Percentiles rank a stretch among this genome's conserved stretches.
Evolutionary conservation across 208 protist species (phyloP).

Genomic region (Phytomonas francai): DNA sequence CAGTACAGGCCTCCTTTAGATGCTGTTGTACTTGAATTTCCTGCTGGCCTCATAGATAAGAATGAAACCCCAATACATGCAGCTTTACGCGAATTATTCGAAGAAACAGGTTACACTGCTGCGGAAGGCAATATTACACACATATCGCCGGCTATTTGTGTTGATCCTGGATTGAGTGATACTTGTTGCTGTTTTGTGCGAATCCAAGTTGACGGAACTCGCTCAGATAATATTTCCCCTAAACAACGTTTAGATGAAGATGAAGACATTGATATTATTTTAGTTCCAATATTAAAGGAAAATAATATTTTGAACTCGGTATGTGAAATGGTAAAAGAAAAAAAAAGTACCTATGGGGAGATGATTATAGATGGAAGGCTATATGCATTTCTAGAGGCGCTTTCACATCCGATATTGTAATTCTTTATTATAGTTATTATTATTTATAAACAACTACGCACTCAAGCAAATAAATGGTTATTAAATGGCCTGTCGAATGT

Average conservation of each 20-base stretch:
- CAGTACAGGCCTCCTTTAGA: slow-evolving; percentile 81
- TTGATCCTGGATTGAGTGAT: slow-evolving; percentile 65
- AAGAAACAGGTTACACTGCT: slow-evolving; percentile 77
- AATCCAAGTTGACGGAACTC: slow-evolving; percentile 39
- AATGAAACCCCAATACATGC: slow-evolving; percentile 39
- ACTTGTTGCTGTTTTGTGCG: slow-evolving; percentile 57
- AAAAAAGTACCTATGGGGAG: slow-evolving; percentile 16
- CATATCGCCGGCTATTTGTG: slow-evolving; percentile 33
- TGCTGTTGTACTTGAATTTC: slow-evolving; percentile 65
- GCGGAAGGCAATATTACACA: slow-evolving; percentile 25
- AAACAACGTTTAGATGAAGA: slow-evolving; percentile 49
- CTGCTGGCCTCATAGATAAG: slow-evolving; percentile 68
- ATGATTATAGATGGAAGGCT: slow-evolving; percentile 59
- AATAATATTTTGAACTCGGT: slow-evolving; percentile 18
- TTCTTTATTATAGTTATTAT: slow-evolving; percentile 7
- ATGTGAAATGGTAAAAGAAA: slow-evolving; percentile 18
- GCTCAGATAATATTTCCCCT: slow-evolving; percentile 39
- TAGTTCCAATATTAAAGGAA: slow-evolving; percentile 32
- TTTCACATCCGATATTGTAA: slow-evolving; percentile 8
- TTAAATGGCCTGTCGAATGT: not conserved
- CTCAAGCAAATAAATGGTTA: not conserved
- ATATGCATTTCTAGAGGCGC: slow-evolving; percentile 41
- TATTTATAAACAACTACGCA: slow-evolving; percentile 9
- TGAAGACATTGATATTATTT: slow-evolving; percentile 74
- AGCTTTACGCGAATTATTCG: slow-evolving; percentile 71